phyloP scores from a whole-genome alignment of 768 basidiomycete genomes.

The Lyophyllum decastes region DNA sequence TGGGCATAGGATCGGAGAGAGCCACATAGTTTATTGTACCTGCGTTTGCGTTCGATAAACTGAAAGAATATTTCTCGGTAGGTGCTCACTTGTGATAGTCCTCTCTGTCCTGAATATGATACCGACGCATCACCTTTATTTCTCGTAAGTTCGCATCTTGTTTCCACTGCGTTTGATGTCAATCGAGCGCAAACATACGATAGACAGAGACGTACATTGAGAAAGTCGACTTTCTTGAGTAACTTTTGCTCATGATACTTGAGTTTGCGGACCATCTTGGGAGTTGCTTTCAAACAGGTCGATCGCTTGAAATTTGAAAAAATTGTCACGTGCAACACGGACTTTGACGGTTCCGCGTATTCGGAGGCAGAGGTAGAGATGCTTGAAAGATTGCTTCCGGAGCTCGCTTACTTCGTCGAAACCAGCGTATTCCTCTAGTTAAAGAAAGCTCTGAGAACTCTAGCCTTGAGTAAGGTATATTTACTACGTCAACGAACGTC shows the following conservation, averaged over 20 bases:
- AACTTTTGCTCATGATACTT: slow-evolving; percentile 96
- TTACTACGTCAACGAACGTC: too few species aligned
- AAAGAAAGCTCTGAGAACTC: too few species aligned
- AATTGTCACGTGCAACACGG: neutral
- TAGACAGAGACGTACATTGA: slow-evolving; percentile 61
- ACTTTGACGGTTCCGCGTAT: too few species aligned
- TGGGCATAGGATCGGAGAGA: slow-evolving; percentile 84
- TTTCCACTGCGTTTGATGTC: slow-evolving; percentile 73
- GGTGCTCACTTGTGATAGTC: slow-evolving; percentile 83
- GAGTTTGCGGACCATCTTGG: slow-evolving; percentile 82
- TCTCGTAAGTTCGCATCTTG: slow-evolving; percentile 90
- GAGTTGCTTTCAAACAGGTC: neutral
- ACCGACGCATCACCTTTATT: slow-evolving; percentile 91
- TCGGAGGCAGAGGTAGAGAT: too few species aligned
- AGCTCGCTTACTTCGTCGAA: too few species aligned
- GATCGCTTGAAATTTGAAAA: neutral
- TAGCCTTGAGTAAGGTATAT: too few species aligned
- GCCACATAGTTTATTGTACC: slow-evolving; percentile 95
- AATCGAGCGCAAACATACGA: neutral
- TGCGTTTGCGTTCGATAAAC: slow-evolving; percentile 23
- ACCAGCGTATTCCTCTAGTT: too few species aligned
- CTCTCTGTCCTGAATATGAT: slow-evolving; percentile 93
- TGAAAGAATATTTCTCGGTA: neutral
- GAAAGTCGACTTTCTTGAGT: slow-evolving; percentile 95
- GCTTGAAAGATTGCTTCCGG: too few species aligned